A percentile compares a stretch with the other conserved stretches of the same genome.
Conservation (phyloP, 768 basidiomycete species). For the Cystofilobasidium capitatum region DNA sequence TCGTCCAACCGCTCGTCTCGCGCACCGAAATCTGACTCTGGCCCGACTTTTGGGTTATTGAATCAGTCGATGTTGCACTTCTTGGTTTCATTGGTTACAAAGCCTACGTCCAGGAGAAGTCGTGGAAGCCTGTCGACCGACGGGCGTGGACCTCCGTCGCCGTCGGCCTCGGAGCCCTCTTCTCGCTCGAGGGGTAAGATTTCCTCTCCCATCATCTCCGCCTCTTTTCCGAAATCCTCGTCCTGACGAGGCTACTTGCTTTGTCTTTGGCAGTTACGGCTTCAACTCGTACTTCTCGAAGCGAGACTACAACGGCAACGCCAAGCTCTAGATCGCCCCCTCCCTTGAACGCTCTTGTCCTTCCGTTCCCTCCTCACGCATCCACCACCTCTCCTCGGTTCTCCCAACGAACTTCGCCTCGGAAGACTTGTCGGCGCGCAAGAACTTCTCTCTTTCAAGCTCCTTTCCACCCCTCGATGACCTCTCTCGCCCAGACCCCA, state of each 20-base stretch:
- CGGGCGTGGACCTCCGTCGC: constrained; percentile 9
- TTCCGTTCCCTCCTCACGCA: background rate
- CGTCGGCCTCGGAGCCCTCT: constrained; percentile 23
- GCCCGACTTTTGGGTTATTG: background rate
- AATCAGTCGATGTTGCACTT: background rate
- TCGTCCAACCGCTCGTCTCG: background rate
- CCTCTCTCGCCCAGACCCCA: too few relatives aligned
- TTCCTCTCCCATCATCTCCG: background rate
- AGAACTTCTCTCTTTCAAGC: too few relatives aligned
- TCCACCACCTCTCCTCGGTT: background rate
- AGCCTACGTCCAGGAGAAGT: constrained; percentile 1
- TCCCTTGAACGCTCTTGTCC: too few relatives aligned
- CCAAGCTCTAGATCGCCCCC: constrained; percentile 8
- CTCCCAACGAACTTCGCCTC: background rate
- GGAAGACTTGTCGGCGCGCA: too few relatives aligned
- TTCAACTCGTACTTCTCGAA: constrained; percentile 23
- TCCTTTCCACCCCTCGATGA: too few relatives aligned
- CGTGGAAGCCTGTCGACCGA: constrained; percentile 12
- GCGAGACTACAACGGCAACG: constrained; percentile 21
- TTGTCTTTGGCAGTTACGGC: background rate
- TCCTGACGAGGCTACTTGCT: too few relatives aligned
- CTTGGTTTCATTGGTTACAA: constrained; percentile 1
- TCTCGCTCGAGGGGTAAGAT: constrained; percentile 19
- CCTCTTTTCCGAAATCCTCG: background rate
- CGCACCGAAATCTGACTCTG: background rate